These are phyloP conservation scores for Eucalyptus regnans DNA, from an alignment of 345 rosid genomes.

Conservation along the genomic window DNA sequence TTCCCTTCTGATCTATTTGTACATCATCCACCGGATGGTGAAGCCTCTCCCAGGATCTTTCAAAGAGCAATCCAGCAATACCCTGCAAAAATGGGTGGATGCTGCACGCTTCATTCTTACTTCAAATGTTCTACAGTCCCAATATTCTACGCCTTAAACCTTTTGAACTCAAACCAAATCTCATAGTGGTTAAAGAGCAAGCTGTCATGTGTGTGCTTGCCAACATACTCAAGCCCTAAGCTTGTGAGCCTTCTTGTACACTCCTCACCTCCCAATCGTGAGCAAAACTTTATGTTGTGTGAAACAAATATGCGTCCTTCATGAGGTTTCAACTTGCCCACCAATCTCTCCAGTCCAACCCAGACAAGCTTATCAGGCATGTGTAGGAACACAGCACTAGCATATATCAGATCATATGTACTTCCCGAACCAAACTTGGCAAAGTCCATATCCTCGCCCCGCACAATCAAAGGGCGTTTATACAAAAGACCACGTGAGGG, in stretches of 20 bases:
- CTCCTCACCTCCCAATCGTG: constrained; percentile 66
- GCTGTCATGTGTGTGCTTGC: constrained; percentile 79
- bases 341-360: constrained; percentile 80
- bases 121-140: neutral
- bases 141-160: constrained; percentile 26
- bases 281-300: constrained; percentile 87
- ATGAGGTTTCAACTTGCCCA: constrained; percentile 53
- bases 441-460: constrained; percentile 93
- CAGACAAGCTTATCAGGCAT: constrained; percentile 96
- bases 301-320: constrained; percentile 88
- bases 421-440: constrained; percentile 48
- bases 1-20: neutral
- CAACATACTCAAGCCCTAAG: constrained; percentile 71
- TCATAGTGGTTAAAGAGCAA: constrained; percentile 92
- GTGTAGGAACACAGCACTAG: constrained; percentile 97
- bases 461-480: constrained; percentile 73
- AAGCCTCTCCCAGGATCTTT: neutral
- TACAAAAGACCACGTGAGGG: constrained; percentile 86
- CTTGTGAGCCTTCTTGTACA: constrained; percentile 59
- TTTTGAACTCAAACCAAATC: constrained; percentile 82
- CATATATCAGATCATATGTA: constrained; percentile 75
- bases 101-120: neutral
- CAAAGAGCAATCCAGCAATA: neutral
- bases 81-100: neutral
- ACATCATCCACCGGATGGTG: neutral